Percentiles rank a stretch among this genome's conserved stretches.
phyloP scores from a whole-genome alignment of 2,329 filamentous ascomycete genomes.

The Fusarium hostae region DNA sequence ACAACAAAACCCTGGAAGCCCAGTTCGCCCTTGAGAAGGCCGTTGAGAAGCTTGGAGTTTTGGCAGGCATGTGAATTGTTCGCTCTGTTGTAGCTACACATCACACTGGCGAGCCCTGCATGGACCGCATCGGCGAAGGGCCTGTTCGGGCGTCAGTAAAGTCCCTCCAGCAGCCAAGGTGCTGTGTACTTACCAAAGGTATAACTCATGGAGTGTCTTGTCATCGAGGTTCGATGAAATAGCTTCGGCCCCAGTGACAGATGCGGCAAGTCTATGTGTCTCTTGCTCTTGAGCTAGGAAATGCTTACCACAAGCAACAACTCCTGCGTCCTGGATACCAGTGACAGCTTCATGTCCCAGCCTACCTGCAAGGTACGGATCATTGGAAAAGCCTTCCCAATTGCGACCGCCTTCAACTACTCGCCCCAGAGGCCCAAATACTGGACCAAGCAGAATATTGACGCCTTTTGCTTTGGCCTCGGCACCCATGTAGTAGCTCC shows the following conservation, averaged over 20 bases:
- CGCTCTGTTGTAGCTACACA: slow-evolving; percentile 81
- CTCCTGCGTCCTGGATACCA: slow-evolving; percentile 17
- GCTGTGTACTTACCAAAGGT: slow-evolving; percentile 65
- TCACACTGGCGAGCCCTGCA: slow-evolving; percentile 79
- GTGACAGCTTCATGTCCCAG: not conserved
- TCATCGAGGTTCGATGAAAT: slow-evolving; percentile 22
- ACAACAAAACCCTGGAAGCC: slow-evolving; percentile 77
- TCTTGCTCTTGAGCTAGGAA: slow-evolving; percentile 20
- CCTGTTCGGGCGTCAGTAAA: not conserved
- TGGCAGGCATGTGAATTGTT: slow-evolving; percentile 62
- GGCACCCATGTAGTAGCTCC: slow-evolving; percentile 11
- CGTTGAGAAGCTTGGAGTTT: slow-evolving; percentile 19
- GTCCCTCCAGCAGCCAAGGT: rapidly evolving
- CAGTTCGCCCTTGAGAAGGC: slow-evolving; percentile 74
- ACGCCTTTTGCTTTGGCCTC: slow-evolving; percentile 13
- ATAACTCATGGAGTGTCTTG: slow-evolving; percentile 67
- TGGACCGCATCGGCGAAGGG: slow-evolving; percentile 80
- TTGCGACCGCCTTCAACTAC: slow-evolving; percentile 3
- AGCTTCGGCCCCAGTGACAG: not conserved
- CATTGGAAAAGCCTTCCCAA: slow-evolving; percentile 16
- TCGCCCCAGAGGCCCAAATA: slow-evolving; percentile 4
- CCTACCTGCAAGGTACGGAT: slow-evolving; percentile 10
- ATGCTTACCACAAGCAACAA: slow-evolving; percentile 14
- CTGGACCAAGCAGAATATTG: not conserved
- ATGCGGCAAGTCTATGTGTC: not conserved